Evolutionary conservation across 2,329 filamentous ascomycete species (phyloP), one percentile per base, ranked within the genome.

Genomic region (Neofusicoccum sp.): DNA sequence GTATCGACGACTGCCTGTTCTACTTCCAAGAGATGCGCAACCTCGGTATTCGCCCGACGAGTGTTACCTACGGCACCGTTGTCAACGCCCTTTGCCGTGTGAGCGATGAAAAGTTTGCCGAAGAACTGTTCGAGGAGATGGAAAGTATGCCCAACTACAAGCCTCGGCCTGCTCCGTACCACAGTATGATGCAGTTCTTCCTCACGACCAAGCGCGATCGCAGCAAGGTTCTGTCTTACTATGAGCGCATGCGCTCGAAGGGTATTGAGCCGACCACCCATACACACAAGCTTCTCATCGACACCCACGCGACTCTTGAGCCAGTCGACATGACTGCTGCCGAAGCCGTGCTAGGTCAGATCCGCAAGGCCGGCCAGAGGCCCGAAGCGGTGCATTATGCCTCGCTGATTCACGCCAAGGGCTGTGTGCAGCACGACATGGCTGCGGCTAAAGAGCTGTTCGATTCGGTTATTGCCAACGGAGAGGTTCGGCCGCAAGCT

Each of bases 101-200:
- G 62, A 97, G 93, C 69, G 95, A 99, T 70, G 94, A 98, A 80
- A 96, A 94, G 74, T 97, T 97, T 75, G 95, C 95, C 33, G 95
- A 97, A 74, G 93, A 98, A 78, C 87, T 98, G 70, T 99, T 99
- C 73, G 93, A 98, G 73, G 95, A 99, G 81, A 99, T 99, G 95
- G 95, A 99, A 81, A 87, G 89, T 50, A 97, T 96, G 89, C 90
- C 93, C 63, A 99, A 99, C 82, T 99, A 99, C 86, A 98, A 97
- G 83, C 92, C 95, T 44, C 90, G 95, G 8, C 93, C 95, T 31
- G 95, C 95, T 29, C 95, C 95, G 0, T 99, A 99, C 84, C 97
- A 99, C 83, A 96, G 92, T 78, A 91, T 99, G 88, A 99, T 99
- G 87, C 95, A 99, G 76, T 98, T 97, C 81, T 99, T 98, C 86